These are phyloP conservation scores for Chytriomyces sp. DNA, from an alignment of 192 early-diverging fungal species.

Conservation along the genomic window DNA sequence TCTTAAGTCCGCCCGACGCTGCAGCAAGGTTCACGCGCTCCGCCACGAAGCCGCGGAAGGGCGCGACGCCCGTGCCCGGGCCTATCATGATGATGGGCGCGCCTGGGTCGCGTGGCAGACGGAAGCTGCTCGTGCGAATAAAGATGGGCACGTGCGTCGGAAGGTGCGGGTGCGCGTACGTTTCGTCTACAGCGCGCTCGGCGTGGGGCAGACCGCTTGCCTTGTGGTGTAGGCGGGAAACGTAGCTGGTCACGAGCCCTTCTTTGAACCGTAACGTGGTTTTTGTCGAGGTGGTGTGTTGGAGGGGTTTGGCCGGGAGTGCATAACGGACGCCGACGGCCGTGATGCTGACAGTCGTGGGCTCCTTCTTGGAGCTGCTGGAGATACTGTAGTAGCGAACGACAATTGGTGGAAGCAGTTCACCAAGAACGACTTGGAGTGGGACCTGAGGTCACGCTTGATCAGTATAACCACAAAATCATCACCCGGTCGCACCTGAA, in stretches of 20 bases:
- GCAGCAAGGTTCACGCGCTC: slow-evolving; percentile 76
- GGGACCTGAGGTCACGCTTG: too few species aligned
- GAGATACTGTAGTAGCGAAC: slow-evolving; percentile 97
- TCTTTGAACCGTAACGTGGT: slow-evolving; percentile 40
- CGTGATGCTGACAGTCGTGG: slow-evolving; percentile 79
- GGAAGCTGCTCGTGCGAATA: slow-evolving; percentile 88
- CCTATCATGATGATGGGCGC: slow-evolving; percentile 95
- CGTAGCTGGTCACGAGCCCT: slow-evolving; percentile 89
- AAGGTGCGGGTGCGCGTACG: slow-evolving; percentile 22
- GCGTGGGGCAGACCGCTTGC: not conserved
- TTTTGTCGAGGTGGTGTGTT: slow-evolving; percentile 2
- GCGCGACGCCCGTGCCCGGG: slow-evolving; percentile 99
- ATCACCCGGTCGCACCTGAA: slow-evolving; percentile 11
- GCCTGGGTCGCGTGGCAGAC: slow-evolving; percentile 76
- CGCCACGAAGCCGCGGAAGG: slow-evolving; percentile 94
- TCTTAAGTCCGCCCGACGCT: slow-evolving; percentile 53
- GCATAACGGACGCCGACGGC: slow-evolving; percentile 86
- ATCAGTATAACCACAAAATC: not conserved
- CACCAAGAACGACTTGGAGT: slow-evolving; percentile 74
- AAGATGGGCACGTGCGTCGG: slow-evolving; percentile 75
- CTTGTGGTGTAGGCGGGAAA: slow-evolving; percentile 68
- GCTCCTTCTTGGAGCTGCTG: slow-evolving; percentile 79
- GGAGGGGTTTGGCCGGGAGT: slow-evolving; percentile 32
- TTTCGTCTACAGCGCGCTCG: slow-evolving; percentile 26
- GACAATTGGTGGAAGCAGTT: slow-evolving; percentile 79